A percentile compares a stretch with the other conserved stretches of the same genome.
Conservation (phyloP, 176 grass and related monocot species). For the Microstegium vimineum region DNA sequence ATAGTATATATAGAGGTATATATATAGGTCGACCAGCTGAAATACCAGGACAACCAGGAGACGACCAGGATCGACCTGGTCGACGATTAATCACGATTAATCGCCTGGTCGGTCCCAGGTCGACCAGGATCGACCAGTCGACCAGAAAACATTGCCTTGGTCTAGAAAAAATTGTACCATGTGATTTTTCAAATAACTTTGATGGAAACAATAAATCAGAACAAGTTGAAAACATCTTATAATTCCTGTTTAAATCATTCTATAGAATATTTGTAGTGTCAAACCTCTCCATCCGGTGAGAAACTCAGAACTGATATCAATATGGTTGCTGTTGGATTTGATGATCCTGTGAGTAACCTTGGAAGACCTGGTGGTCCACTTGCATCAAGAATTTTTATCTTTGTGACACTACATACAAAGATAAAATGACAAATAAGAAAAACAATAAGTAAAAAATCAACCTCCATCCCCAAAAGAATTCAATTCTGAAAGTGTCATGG, state of each 20-base stretch:
- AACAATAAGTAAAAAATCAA: conserved; percentile 22
- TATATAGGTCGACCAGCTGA: too few relatives aligned
- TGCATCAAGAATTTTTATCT: conserved; percentile 98
- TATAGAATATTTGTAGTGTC: conserved; percentile 5
- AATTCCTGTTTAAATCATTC: conserved; percentile 6
- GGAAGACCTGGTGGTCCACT: conserved; percentile 88
- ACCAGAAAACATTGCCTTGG: too few relatives aligned
- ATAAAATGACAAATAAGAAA: background rate
- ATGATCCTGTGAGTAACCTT: conserved; percentile 65
- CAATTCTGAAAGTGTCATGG: too few relatives aligned
- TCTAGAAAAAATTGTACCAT: too few relatives aligned
- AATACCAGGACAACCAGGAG: too few relatives aligned
- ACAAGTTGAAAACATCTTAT: background rate
- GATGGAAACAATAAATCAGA: conserved; percentile 2
- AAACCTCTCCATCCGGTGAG: conserved; percentile 89
- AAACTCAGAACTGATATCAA: conserved; percentile 86
- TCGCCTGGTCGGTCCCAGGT: too few relatives aligned
- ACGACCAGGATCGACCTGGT: too few relatives aligned
- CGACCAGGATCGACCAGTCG: too few relatives aligned
- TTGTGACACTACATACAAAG: conserved; percentile 69
- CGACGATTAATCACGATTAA: too few relatives aligned
- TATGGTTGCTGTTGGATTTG: conserved; percentile 48
- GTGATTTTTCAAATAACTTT: conserved; percentile 1
- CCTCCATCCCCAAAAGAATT: too few relatives aligned
- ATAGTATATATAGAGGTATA: too few relatives aligned